Evolutionary conservation across 495 filamentous ascomycete genomes (phyloP), one percentile per base, ranked within the genome.

Genomic region (Bacidia rubella): DNA sequence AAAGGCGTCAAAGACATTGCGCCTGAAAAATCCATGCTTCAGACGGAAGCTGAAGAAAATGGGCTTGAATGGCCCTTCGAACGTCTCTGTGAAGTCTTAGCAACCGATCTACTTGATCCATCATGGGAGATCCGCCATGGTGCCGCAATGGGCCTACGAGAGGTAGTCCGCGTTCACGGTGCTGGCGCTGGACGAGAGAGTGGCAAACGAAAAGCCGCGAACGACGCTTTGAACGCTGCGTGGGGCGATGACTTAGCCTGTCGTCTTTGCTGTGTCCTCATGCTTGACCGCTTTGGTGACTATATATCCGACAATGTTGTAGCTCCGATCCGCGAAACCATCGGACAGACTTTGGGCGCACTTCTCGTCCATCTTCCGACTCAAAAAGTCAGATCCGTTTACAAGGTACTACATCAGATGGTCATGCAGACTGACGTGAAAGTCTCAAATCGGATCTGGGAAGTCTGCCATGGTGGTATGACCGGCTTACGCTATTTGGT

Each of bases 81-180:
- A 58, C 81, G 85, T 47, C 81, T 97, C 51, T 97, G 89, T 66
- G 92, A 97, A 57, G 85, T 95, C 59, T 76, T 98, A 46, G 87
- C 80, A 57, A 74, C 95, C 43, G 92, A 98, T 64, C 73, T 98
- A 12, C 95, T 98, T 58, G 90, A 98, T 70, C 73, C 81, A 2
- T 80, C 87, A 59, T 98, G 92, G 92, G 92, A 98, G 67, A 86
- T 89, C 29, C 82, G 92, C n/a, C 92, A 98, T 68, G 92, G 92
- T 54, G 90, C 92, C 42, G 89, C 92, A 20, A 90, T 98, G 83
- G 93, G 87, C 27, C 70, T 98, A 25, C 80, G 93, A 59, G 93
- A 98, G 66, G 80, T 97, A 29, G 74, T 95, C 54, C 80, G 92
- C 46, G 87, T 94, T 15, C 92, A 98, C 63, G 92, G 92, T 26